Evolutionary conservation across 2,329 filamentous ascomycete species (phyloP), one percentile per base, ranked within the genome.

Genomic region (Cadophora gregata): DNA sequence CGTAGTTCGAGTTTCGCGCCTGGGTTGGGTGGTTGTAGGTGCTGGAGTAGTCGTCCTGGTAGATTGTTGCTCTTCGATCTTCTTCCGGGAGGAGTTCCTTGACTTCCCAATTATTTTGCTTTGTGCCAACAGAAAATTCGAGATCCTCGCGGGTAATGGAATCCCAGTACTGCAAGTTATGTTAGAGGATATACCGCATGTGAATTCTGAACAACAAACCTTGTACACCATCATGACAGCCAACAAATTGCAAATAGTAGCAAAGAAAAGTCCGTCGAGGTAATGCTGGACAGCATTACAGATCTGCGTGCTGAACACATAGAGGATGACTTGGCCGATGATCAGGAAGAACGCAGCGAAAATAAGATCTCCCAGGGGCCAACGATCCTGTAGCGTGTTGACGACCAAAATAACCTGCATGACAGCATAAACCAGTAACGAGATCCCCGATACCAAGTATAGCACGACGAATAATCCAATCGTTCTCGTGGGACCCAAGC

Each of bases 171-270:
- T 96, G 73, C 63, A 24, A 42, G 4, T 2, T 55, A 51, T 25
- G 48, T 73, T 64, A 73, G 63, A 38, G 62, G 45, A 24, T 24
- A 24, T 19, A 21, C n/a, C 4, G 14, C 12, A 16, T 19, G 31
- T 31, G 48, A 53, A 27, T 19, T 8, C 12, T 8, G 60, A 27
- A 25, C 48, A 64, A 76, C 82, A 69, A 80, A 90, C 93, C 90
- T 99, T 99, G 86, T 99, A 99, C 45, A 99, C 90, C 96, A 98
- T 99, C 96, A 99, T 99, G 68, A 99, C 95, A 14, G 90, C 93
- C 51, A 99, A 83, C 53, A 99, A 81, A 77, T 99, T 99, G 83
- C 93, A 96, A 64, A 95, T 89, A 0, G 95, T 97, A 4, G 93
- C 93, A 76, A 99, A 94, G 82, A 98, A 97, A 58, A 98, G 81